These are phyloP conservation scores for Phytophthora multivora DNA, from an alignment of 352 stramenopile species.

Conservation along the genomic window DNA sequence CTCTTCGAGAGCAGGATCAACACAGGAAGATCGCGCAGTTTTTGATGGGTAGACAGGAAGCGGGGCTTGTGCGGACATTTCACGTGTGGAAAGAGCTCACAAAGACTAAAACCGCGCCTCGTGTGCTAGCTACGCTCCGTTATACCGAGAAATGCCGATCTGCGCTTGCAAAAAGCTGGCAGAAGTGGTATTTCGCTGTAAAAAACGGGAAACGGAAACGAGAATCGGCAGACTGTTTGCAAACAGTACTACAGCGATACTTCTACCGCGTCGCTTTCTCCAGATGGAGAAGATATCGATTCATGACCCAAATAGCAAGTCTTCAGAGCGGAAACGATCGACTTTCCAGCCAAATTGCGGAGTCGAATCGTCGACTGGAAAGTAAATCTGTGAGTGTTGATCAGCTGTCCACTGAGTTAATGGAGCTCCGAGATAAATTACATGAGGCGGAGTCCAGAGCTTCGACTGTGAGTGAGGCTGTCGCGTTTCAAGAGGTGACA, in stretches of 20 bases:
- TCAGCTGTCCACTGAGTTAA: conserved; percentile 21
- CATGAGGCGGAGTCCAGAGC: conserved; percentile 13
- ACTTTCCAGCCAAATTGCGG: conserved; percentile 13
- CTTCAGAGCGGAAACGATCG: conserved; percentile 11
- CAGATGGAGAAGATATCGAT: conserved; percentile 31
- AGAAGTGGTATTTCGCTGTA: conserved; percentile 15
- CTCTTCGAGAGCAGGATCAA: conserved; percentile 22
- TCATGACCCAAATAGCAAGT: conserved; percentile 12
- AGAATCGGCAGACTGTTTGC: conserved; percentile 2
- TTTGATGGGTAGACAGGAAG: conserved; percentile 37
- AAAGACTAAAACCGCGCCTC: conserved; percentile 1
- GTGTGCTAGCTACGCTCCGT: conserved; percentile 3
- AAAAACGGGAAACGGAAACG: conserved; percentile 8
- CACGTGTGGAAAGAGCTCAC: conserved; percentile 30
- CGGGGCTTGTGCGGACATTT: conserved; percentile 35
- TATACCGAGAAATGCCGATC: conserved; percentile 8
- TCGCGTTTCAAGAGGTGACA: background rate
- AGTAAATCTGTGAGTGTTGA: conserved; percentile 15
- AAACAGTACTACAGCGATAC: conserved; percentile 8
- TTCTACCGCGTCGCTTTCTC: conserved; percentile 27
- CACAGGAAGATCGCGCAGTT: conserved; percentile 45
- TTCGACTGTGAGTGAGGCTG: conserved; percentile 1
- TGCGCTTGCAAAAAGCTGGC: conserved; percentile 9
- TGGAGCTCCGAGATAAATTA: conserved; percentile 20
- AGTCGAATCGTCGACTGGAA: conserved; percentile 11